A percentile compares a stretch with the other conserved stretches of the same genome.
Conservation (phyloP, 2,329 filamentous ascomycete genomes). For the Microsporum ferrugineum region DNA sequence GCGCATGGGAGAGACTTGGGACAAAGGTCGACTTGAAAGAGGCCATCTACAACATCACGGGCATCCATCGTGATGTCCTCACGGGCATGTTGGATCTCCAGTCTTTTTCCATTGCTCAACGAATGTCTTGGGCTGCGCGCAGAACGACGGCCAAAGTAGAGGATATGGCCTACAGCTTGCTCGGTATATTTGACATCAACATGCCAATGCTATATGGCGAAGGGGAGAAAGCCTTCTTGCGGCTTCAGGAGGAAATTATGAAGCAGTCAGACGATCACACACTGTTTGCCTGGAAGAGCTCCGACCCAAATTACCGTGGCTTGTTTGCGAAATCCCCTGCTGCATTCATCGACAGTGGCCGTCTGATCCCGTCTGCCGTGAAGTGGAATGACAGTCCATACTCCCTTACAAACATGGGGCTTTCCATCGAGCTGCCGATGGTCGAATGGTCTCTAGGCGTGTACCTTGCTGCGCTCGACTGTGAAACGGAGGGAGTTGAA, state of each 20-base stretch:
- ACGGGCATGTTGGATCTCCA: not conserved
- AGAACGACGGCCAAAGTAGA: slow-evolving; percentile 17
- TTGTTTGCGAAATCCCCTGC: slow-evolving; percentile 7
- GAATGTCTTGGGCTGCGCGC: slow-evolving; percentile 21
- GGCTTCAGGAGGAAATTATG: slow-evolving; percentile 24
- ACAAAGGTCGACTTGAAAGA: slow-evolving; percentile 5
- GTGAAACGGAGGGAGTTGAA: not conserved
- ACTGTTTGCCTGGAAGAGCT: slow-evolving; percentile 13
- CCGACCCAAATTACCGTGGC: slow-evolving; percentile 2
- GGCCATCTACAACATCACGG: slow-evolving; percentile 3
- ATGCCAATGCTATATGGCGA: slow-evolving; percentile 24
- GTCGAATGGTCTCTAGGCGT: slow-evolving; percentile 15
- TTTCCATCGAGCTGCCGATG: slow-evolving; percentile 2
- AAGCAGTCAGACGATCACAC: slow-evolving; percentile 18
- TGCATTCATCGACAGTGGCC: slow-evolving; percentile 1
- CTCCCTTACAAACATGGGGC: slow-evolving; percentile 5
- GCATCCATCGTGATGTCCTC: slow-evolving; percentile 4
- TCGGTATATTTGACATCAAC: slow-evolving; percentile 22
- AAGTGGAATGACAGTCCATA: slow-evolving; percentile 1
- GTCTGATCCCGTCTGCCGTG: not conserved
- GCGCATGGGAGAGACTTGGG: slow-evolving; percentile 4
- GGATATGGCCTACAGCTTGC: slow-evolving; percentile 22
- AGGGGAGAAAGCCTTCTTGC: slow-evolving; percentile 17
- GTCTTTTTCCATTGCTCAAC: slow-evolving; percentile 10
- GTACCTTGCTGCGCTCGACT: slow-evolving; percentile 17